Conservation (phyloP, 2,329 filamentous ascomycete species). For the Fusarium euwallaceae region DNA sequence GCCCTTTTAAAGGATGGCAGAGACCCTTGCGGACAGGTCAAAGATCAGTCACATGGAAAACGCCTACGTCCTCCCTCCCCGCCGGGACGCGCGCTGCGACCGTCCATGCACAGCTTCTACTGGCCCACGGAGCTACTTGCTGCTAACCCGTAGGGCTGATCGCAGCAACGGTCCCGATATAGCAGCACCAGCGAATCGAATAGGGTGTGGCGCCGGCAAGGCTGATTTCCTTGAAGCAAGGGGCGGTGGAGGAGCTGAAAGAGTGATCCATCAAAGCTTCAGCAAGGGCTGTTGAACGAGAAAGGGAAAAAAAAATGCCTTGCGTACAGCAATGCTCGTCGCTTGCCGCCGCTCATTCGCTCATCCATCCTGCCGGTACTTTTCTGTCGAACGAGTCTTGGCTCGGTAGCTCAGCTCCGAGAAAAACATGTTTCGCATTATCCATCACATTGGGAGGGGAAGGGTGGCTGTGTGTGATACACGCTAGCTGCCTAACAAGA, state of each 20-base stretch:
- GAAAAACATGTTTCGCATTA: neutral
- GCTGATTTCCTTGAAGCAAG: slow-evolving; percentile 1
- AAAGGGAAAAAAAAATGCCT: neutral
- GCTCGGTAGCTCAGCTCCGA: neutral
- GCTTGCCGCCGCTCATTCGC: neutral
- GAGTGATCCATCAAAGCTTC: too few relatives aligned
- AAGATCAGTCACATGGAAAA: neutral
- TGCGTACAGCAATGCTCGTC: neutral
- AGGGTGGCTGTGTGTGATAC: neutral
- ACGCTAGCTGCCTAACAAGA: neutral
- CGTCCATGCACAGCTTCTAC: neutral
- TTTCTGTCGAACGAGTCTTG: neutral
- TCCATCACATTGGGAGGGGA: neutral
- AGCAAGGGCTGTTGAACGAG: neutral
- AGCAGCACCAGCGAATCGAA: neutral
- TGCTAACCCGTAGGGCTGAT: slow-evolving; percentile 4
- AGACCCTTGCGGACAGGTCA: neutral
- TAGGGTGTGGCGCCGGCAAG: neutral
- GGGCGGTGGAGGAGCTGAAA: neutral
- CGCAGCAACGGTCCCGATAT: neutral
- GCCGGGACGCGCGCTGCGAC: neutral
- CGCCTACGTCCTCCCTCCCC: neutral
- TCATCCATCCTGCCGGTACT: slow-evolving; percentile 3
- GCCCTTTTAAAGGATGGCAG: neutral
- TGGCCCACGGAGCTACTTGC: neutral